Base-by-base conservation (phyloP, 2,329 filamentous ascomycete species). In the Didymella sp. region DNA sequence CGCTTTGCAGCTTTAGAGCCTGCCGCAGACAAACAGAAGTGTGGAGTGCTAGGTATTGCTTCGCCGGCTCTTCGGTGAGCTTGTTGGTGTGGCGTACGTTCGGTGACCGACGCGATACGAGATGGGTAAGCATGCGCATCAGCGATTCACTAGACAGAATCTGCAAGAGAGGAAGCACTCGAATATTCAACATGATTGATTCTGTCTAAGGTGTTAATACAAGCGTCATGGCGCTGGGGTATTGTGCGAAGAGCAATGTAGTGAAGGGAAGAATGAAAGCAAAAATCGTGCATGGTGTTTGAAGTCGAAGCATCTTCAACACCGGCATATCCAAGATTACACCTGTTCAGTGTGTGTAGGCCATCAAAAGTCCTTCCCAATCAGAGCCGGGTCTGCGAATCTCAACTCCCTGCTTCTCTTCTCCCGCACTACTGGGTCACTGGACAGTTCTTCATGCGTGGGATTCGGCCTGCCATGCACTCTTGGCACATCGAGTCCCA, bases 361-460 rank as follows among this genome's bases (percentile, higher is more conserved):
- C 24, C 11, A 4, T 59, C 56, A 66, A 42, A 66, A 64, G 12
- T 54, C 38, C 43, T 54, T 59, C 4, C 63, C 63, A 30, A 66
- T 53, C 21, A 66, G 51, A 27, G 58, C 25, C 6, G 67, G 67
- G 30, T 67, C 59, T 6, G 67, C 67, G 37, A 68, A 70, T 43
- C 58, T 31, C 48, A 67, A 35, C 49, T 70, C 67, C 7, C 51
- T 60, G 33, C 62, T 66, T 49, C 67, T 56, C 58, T 67, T 64
- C 41, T 59, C 49, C 41, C 60, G 51, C 21, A 63, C 60, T 3
- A 40, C 42, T 1, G 56, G 57, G 28, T 68, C 56, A 5, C 12
- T 48, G 9, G 56, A 58, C 13, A 46, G 22, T 2, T 35, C 35
- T 25, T 59, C 68, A 35, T 62, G 35, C 64, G 64, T 48, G 6